Conservation (phyloP, 306 rosid species). For the Crataegus laevigata region DNA sequence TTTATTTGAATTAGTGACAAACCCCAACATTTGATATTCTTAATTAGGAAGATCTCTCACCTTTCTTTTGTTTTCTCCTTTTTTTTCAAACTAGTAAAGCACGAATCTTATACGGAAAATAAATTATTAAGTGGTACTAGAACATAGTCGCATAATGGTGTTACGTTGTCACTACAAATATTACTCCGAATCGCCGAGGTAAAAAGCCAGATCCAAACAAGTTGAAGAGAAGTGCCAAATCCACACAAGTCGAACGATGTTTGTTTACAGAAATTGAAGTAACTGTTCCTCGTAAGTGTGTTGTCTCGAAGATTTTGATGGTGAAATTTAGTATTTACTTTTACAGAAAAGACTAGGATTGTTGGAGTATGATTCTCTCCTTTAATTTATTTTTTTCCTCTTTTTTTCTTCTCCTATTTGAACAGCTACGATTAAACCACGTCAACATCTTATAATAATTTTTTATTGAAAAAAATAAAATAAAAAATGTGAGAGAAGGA, state of each 20-base stretch:
- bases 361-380: too few relatives aligned
- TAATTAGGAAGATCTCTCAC: neutral
- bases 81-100: neutral
- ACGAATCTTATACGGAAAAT: neutral
- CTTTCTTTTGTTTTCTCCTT: neutral
- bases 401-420: rapidly evolving
- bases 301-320: too few relatives aligned
- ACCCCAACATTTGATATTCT: neutral
- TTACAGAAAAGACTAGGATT: too few relatives aligned
- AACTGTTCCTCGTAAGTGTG: neutral
- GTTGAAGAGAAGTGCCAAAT: neutral
- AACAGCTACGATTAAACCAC: too few relatives aligned
- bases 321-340: too few relatives aligned
- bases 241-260: neutral
- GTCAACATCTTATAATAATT: too few relatives aligned
- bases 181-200: neutral
- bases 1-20: neutral
- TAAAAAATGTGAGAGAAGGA: rapidly evolving
- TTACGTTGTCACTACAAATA: neutral
- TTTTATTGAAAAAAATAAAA: too few relatives aligned
- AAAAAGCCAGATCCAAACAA: neutral
- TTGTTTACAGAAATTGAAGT: too few relatives aligned
- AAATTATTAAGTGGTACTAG: too few relatives aligned
- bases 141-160: too few relatives aligned
- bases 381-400: too few relatives aligned